Base-by-base conservation (phyloP, 441 rosid species). In the Erodium texanum region DNA sequence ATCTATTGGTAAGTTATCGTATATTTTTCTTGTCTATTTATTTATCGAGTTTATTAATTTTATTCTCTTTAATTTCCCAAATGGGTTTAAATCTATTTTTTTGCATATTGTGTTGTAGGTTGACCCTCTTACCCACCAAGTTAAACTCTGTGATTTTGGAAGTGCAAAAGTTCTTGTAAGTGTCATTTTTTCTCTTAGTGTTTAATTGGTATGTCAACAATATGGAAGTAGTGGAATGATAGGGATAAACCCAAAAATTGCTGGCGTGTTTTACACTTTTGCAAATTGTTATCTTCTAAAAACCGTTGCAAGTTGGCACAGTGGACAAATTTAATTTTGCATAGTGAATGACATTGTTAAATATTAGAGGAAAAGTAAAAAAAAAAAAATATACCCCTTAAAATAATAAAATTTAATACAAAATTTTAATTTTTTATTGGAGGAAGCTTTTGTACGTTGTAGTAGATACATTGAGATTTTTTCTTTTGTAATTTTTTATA, bases 71-170 rank as follows among this genome's bases (percentile, higher is more conserved):
- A n/a, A 8, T 36, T 0, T 41, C 32, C 24, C 8, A 12, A 19
- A 14, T 34, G 77, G 8, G 16, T 29, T 69, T 63, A 32, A 62
- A 18, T 65, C 59, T 23, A 65, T 24, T 72, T 32, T 78, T n/a
- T n/a, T n/a, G n/a, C n/a, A n/a, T n/a, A n/a, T n/a, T n/a, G n/a
- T n/a, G n/a, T 52, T 65, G 71, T 77, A 95, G 99, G 99, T 96
- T 69, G 93, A 96, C 83, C 98, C 99, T 56, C 93, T 86, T 19
- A 90, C 97, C 22, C 99, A 93, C 69, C 99, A 93, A 74, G 97
- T 96, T 75, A 96, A 96, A 80, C 85, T 96, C 69, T 96, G 99
- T 64, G 99, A 96, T 78, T 96, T 96, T 82, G 99, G 36, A 32
- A 32, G 36, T 3, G 11, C 99, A 24, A 96, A 96, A 87, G 93